Percentiles rank a stretch among this genome's conserved stretches.
phyloP scores from a whole-genome alignment of 2,329 filamentous ascomycete species.

The Colletotrichum plurivorum region DNA sequence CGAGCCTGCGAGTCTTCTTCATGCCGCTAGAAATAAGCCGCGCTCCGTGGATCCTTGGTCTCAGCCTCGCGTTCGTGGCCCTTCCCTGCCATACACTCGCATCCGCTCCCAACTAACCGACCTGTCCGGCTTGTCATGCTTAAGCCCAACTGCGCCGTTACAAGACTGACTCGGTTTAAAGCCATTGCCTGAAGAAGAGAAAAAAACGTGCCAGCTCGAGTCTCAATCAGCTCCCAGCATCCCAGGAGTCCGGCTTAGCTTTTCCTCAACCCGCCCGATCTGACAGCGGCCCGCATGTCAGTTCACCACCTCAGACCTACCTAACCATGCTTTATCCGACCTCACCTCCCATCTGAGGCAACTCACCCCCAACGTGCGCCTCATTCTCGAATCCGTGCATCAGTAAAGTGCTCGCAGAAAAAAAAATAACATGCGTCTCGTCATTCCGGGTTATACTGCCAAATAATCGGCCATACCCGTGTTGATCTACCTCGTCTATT shows the following conservation, averaged over 20 bases:
- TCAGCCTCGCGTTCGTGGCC: neutral
- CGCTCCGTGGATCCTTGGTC: neutral
- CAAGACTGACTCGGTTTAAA: constrained; percentile 18
- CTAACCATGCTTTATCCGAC: neutral
- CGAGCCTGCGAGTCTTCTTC: neutral
- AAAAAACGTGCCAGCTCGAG: constrained; percentile 6
- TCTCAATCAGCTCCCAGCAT: constrained; percentile 4
- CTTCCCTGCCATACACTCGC: constrained; percentile 7
- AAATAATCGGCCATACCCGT: neutral
- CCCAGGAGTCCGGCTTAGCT: constrained; percentile 8
- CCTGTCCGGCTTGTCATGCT: constrained; percentile 10
- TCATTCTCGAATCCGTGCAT: constrained; percentile 2
- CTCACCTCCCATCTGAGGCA: neutral
- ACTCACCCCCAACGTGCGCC: neutral
- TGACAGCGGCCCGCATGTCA: constrained; percentile 30
- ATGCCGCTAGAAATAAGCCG: neutral
- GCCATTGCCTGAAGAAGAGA: neutral
- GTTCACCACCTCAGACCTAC: constrained; percentile 14
- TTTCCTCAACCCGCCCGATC: neutral
- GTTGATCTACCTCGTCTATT: constrained; percentile 24
- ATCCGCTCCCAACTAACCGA: neutral
- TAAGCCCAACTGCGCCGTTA: constrained; percentile 17
- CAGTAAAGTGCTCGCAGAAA: neutral
- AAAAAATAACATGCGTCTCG: constrained; percentile 20
- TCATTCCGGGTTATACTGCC: constrained; percentile 15